Conservation (phyloP, 805 yeast genomes). For the Ogataea pini region DNA sequence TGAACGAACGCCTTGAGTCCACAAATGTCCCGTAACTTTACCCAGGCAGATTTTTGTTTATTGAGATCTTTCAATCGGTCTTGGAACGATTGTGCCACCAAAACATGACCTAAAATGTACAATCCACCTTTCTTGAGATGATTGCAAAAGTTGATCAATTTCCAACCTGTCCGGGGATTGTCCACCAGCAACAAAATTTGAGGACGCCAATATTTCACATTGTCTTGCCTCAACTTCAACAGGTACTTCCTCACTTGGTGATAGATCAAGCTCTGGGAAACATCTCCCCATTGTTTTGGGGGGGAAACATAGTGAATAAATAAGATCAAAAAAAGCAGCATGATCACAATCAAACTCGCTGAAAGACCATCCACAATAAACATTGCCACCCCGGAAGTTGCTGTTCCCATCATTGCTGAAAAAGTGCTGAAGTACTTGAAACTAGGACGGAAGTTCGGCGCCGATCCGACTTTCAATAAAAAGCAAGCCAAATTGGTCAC, state of each 20-base stretch:
- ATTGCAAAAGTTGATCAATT: conserved; percentile 87
- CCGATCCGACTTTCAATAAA: conserved; percentile 80
- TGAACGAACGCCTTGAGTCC: conserved; percentile 93
- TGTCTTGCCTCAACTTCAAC: conserved; percentile 79
- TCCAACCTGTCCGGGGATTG: conserved; percentile 91
- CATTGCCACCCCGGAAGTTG: conserved; percentile 79
- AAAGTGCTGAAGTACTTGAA: conserved; percentile 80
- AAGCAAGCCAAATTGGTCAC: conserved; percentile 95
- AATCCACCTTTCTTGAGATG: conserved; percentile 94
- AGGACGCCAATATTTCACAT: conserved; percentile 98
- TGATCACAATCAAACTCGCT: conserved; percentile 72
- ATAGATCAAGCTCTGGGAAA: conserved; percentile 89
- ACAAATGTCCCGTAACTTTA: conserved; percentile 72
- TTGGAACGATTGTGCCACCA: conserved; percentile 63
- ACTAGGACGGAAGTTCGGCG: conserved; percentile 98
- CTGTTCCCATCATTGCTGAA: conserved; percentile 79
- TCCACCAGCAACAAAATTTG: conserved; percentile 87
- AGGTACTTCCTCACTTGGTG: conserved; percentile 95
- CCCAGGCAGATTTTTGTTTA: conserved; percentile 80
- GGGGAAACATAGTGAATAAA: conserved; percentile 89
- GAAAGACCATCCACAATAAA: conserved; percentile 90
- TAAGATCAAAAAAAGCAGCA: conserved; percentile 65
- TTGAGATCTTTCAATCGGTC: conserved; percentile 66
- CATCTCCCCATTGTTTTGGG: conserved; percentile 98
- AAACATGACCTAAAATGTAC: conserved; percentile 89